phyloP scores from a whole-genome alignment of 2,329 filamentous ascomycete species.

The Diaporthe capsici region DNA sequence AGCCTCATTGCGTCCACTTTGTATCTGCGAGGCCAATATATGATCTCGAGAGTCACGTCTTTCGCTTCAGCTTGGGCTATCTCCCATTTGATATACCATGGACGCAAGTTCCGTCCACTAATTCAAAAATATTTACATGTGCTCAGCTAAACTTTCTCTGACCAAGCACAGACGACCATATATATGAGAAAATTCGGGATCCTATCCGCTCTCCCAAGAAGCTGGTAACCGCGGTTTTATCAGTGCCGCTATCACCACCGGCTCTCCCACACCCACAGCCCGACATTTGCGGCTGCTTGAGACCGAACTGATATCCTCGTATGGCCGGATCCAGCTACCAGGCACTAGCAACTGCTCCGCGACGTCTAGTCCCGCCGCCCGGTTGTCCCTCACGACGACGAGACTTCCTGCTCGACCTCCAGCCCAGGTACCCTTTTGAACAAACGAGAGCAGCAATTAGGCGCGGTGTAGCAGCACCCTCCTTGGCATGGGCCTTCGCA shows the following conservation, averaged over 20 bases:
- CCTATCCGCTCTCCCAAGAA: background rate
- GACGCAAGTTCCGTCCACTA: too few species aligned
- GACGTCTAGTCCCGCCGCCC: background rate
- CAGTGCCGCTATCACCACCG: background rate
- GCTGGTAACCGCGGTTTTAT: background rate
- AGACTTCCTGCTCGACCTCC: background rate
- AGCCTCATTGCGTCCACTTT: too few species aligned
- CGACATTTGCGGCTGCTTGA: rapidly evolving
- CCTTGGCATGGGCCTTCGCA: background rate
- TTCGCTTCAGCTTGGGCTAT: too few species aligned
- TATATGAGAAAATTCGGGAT: rapidly evolving
- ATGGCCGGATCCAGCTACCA: too few species aligned
- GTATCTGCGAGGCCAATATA: too few species aligned
- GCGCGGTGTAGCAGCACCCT: background rate
- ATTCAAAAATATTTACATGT: too few species aligned
- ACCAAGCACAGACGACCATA: background rate
- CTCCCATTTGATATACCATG: background rate
- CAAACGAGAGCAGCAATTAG: slow-evolving; percentile 1
- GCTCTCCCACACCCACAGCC: background rate
- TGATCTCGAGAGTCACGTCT: too few species aligned
- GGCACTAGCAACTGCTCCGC: background rate
- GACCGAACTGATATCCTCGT: background rate
- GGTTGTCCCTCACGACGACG: background rate
- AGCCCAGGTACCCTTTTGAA: background rate
- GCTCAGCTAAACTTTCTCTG: background rate